These are phyloP conservation scores for Tetrahymena borealis DNA, from an alignment of 73 alveolate genomes.

Conservation along the genomic window DNA sequence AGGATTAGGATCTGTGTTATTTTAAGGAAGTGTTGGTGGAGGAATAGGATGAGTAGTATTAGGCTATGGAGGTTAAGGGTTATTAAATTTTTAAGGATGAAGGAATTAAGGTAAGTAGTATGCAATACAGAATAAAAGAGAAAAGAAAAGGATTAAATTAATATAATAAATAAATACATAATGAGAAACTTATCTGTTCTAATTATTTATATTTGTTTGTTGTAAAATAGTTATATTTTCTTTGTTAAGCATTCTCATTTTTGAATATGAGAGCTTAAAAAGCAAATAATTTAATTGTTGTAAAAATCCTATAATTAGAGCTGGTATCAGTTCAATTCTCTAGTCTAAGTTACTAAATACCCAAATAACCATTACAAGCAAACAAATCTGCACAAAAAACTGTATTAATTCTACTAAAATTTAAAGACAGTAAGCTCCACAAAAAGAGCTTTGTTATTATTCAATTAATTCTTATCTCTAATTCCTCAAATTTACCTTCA, in stretches of 20 bases:
- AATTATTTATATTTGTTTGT: background rate
- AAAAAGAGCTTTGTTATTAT: background rate
- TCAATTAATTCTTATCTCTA: background rate
- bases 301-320: background rate
- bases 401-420: background rate
- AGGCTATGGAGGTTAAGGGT: background rate
- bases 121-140: background rate
- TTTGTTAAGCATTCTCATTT: background rate
- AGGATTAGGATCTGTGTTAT: background rate
- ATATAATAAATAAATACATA: background rate
- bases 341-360: background rate
- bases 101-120: background rate
- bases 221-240: background rate
- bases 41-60: background rate
- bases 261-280: background rate
- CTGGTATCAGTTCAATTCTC: background rate
- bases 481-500: background rate
- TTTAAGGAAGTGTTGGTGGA: background rate
- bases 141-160: background rate
- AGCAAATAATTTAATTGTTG: background rate
- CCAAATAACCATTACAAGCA: background rate
- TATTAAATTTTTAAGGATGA: background rate
- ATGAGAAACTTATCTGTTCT: background rate
- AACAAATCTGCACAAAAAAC: background rate
- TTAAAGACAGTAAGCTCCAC: background rate